Percentiles rank a stretch among this genome's conserved stretches.
These are phyloP conservation scores for Candida suzukii DNA, from an alignment of 805 yeast genomes.

Conservation along the genomic window DNA sequence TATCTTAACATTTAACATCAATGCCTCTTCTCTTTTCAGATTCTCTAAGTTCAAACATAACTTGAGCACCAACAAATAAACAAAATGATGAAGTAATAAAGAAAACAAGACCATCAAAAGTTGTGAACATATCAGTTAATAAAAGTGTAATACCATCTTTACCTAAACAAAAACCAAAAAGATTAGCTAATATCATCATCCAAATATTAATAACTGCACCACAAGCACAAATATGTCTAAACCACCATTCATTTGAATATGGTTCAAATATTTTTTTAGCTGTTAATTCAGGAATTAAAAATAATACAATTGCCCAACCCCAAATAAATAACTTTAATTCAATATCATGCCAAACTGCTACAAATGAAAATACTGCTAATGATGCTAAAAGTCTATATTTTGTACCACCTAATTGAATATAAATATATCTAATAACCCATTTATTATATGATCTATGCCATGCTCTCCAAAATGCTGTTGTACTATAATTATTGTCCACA, in stretches of 20 bases:
- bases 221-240: slow-evolving; percentile 70
- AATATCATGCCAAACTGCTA: slow-evolving; percentile 98
- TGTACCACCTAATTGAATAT: slow-evolving; percentile 87
- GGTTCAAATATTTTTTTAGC: slow-evolving; percentile 39
- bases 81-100: slow-evolving; percentile 53
- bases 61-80: slow-evolving; percentile 79
- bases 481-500: slow-evolving; percentile 89
- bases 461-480: slow-evolving; percentile 95
- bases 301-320: slow-evolving; percentile 93
- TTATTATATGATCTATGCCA: slow-evolving; percentile 95
- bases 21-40: slow-evolving; percentile 79
- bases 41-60: slow-evolving; percentile 91
- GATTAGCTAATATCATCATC: slow-evolving; percentile 97
- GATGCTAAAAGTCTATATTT: slow-evolving; percentile 66
- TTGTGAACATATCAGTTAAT: slow-evolving; percentile 62
- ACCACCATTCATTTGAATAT: slow-evolving; percentile 49
- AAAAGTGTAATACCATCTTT: slow-evolving; percentile 71
- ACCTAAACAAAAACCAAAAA: slow-evolving; percentile 93
- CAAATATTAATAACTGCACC: slow-evolving; percentile 90
- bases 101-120: slow-evolving; percentile 61
- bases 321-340: slow-evolving; percentile 79
- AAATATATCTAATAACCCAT: slow-evolving; percentile 85
- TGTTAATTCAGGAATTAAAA: slow-evolving; percentile 77
- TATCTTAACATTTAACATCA: slow-evolving; percentile 60
- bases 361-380: slow-evolving; percentile 85